Conservation (phyloP, 2,329 filamentous ascomycete genomes). For the Penicillium psychrosexuale region DNA sequence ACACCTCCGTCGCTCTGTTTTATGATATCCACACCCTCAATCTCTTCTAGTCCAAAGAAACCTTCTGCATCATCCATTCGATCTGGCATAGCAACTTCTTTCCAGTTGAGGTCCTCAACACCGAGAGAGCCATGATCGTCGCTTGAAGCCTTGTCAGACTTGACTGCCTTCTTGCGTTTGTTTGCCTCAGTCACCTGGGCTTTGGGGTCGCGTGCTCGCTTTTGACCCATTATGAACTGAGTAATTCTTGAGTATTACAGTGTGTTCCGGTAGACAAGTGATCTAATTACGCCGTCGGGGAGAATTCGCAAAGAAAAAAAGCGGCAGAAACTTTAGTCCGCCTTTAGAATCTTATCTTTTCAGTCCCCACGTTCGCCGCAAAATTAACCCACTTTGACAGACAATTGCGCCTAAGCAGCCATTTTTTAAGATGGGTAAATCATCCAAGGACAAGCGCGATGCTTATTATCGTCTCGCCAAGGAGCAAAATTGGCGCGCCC, state of each 20-base stretch:
- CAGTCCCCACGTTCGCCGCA: constrained; percentile 28
- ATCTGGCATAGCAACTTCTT: constrained; percentile 66
- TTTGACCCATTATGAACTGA: constrained; percentile 33
- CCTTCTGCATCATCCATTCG: constrained; percentile 86
- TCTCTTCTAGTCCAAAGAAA: constrained; percentile 87
- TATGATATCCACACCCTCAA: constrained; percentile 86
- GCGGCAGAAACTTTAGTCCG: constrained; percentile 32
- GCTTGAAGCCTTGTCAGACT: constrained; percentile 12
- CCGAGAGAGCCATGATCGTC: constrained; percentile 31
- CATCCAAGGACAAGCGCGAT: constrained; percentile 97
- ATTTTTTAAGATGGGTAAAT: constrained; percentile 72
- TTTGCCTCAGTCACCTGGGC: constrained; percentile 28
- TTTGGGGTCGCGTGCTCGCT: constrained; percentile 36
- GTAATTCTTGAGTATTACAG: not conserved
- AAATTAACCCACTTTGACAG: constrained; percentile 17
- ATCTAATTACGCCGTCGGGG: constrained; percentile 12
- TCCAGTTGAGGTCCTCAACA: constrained; percentile 59
- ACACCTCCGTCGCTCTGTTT: constrained; percentile 55
- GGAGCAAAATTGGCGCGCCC: constrained; percentile 96
- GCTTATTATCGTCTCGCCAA: constrained; percentile 97
- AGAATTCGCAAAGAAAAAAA: constrained; percentile 33
- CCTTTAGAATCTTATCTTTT: constrained; percentile 36
- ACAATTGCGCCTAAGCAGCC: not conserved
- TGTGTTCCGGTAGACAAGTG: constrained; percentile 4
- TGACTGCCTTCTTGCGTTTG: constrained; percentile 36